Base-by-base conservation (phyloP, 2,329 filamentous ascomycete genomes). In the Ustulina deusta region DNA sequence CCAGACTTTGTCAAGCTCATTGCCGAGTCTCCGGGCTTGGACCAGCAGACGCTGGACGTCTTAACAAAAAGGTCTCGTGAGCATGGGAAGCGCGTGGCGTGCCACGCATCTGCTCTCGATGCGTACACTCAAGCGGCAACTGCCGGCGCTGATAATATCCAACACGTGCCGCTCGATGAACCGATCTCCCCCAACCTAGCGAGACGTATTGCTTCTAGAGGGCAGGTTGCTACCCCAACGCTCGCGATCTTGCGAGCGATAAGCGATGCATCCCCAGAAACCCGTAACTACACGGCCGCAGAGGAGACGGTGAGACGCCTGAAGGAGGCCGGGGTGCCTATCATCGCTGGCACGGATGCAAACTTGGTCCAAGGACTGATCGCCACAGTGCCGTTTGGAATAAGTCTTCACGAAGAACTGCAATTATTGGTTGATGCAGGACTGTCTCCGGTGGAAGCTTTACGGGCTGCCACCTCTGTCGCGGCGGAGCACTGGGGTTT, bases 1-100 rank as follows among this genome's bases (percentile, higher is more conserved):
- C 66, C 66, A 6, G 66, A 61, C 6, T 69, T 69, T 17, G 58
- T 69, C 32, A 69, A 69, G 58, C 57, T 69, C 54, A 51, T 69
- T 42, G 66, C 66, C 25, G 63, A 63, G 25, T 54, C 63, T 9
- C 66, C 62, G 1, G 66, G 66, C 1, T 52, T 69, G n/a, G 62
- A 65, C 52, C 66, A 69, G 20, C 15, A 66, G 20, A 66, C 66
- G 22, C 27, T 69, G 5, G 49, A 69, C 20, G 22, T 57, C 15
- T 32, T 69, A 34, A 66, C 66, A 40, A 17, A 59, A 36, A 48
- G 20, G 9, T 58, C 63, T 11, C 66, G 66, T 25, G 20, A 59
- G 7, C 52, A 54, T n/a, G 29, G 59, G 27, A 69, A 66, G 48
- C 63, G 34, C 3, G 66, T 69, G 6, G 66, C 46, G 3, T 69